A percentile compares a stretch with the other conserved stretches of the same genome.
Evolutionary conservation across 805 yeast species (phyloP).

Genomic region (Maudiozyma turicensis): DNA sequence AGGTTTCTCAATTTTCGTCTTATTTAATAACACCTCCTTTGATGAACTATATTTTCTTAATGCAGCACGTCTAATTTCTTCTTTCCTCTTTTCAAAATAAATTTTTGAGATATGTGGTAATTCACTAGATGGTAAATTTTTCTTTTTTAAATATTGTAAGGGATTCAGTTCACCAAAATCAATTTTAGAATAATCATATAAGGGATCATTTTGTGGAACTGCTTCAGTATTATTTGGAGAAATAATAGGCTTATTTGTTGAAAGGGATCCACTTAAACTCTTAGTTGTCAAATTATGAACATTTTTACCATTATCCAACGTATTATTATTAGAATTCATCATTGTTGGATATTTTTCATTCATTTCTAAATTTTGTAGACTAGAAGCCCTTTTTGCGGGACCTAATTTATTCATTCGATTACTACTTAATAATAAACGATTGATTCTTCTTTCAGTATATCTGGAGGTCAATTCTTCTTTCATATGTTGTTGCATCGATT

Average conservation of each 20-base stretch:
- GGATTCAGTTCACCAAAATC: slow-evolving; percentile 34
- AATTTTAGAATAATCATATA: slow-evolving; percentile 11
- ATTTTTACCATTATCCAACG: not conserved
- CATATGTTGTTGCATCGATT: slow-evolving; percentile 18
- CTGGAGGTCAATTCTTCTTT: slow-evolving; percentile 20
- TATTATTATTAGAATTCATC: not conserved
- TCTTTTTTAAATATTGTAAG: slow-evolving; percentile 31
- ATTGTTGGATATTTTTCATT: not conserved
- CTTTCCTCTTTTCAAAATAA: slow-evolving; percentile 31
- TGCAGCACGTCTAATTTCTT: slow-evolving; percentile 26
- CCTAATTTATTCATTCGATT: slow-evolving; percentile 20
- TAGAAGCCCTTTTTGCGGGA: slow-evolving; percentile 26
- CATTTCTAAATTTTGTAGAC: not conserved
- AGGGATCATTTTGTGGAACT: not conserved
- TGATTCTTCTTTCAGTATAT: slow-evolving; percentile 20
- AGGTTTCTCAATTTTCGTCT: not conserved
- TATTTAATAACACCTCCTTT: not conserved
- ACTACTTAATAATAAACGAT: slow-evolving; percentile 20
- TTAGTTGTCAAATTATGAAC: not conserved
- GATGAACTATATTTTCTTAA: slow-evolving; percentile 16
- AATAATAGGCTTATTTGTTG: not conserved
- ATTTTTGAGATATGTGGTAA: slow-evolving; percentile 30
- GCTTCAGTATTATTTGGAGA: not conserved
- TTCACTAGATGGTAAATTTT: slow-evolving; percentile 30
- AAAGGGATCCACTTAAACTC: not conserved